Base-by-base conservation (phyloP, 306 rosid species). In the Cucurbita argyrosperma region DNA sequence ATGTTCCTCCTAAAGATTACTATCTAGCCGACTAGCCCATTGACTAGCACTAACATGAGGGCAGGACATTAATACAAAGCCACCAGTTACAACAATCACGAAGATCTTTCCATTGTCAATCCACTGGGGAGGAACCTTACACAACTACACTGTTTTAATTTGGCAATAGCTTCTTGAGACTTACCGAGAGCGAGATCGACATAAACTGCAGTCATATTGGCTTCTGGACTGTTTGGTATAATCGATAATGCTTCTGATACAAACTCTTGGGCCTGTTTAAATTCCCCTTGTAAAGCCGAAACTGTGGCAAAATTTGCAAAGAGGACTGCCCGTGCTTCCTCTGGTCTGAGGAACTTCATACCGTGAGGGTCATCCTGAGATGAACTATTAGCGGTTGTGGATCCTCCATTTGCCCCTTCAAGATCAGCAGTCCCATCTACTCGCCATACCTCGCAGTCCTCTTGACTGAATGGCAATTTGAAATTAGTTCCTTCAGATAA, bases 1-100 rank as follows among this genome's bases (percentile, higher is more conserved):
- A 95, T 89, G 96, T 80, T 89, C 92, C 97, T 84, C 83, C 81
- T 77, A 82, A 76, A 87, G 89, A 89, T 84, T 89, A 78, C 82
- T 86, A 70, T 49, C 60, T 70, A 70, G 74, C 74, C 87, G 82
- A 82, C 96, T 91, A 89, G 83, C 86, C 39, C 80, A 81, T 88
- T 89, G 86, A 82, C 91, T 86, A 80, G 76, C 47, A 80, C 88
- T 79, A 88, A 80, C 80, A 71, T 77, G 79, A 72, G 83, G 63
- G 72, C 83, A 54, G 79, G 76, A 77, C 76, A 71, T 77, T 72
- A 75, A 80, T 76, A 66, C 69, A 74, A 83, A 81, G 87, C 85
- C 82, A 80, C 82, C 85, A 54, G 77, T 79, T 19, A 83, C 87
- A 86, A 82, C 81, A 80, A 89, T 89, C 90, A 94, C 8, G 91